A percentile compares a stretch with the other conserved stretches of the same genome.
These are phyloP conservation scores for Drechslerella stenobrocha DNA, from an alignment of 2,329 filamentous ascomycete species.

Conservation along the genomic window DNA sequence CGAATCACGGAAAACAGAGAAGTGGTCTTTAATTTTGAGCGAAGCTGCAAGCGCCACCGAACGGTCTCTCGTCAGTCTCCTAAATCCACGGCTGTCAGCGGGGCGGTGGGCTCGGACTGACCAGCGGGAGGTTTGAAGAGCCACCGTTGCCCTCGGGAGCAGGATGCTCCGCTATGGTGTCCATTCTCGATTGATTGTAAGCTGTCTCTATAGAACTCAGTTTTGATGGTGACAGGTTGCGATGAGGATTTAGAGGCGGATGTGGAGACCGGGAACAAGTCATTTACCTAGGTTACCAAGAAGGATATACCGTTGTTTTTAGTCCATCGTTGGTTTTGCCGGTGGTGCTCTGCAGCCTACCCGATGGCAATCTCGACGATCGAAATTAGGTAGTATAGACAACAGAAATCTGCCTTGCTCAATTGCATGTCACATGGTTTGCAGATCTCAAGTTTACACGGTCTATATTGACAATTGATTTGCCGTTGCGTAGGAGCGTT, in stretches of 20 bases:
- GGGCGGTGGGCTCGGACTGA: not conserved
- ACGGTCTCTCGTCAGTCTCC: not conserved
- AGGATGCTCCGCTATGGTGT: slow-evolving; percentile 3
- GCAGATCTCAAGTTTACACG: too few relatives aligned
- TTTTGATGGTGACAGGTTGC: too few relatives aligned
- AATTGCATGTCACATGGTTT: too few relatives aligned
- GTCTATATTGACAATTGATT: too few relatives aligned
- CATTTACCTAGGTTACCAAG: too few relatives aligned
- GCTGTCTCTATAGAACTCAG: too few relatives aligned
- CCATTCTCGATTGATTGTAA: slow-evolving; percentile 22
- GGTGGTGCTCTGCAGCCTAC: not conserved
- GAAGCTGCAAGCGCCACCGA: slow-evolving; percentile 9
- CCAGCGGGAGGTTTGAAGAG: slow-evolving; percentile 6
- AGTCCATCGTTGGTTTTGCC: not conserved
- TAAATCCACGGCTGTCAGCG: not conserved
- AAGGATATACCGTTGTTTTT: not conserved
- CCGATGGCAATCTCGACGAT: not conserved
- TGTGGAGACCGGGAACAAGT: too few relatives aligned
- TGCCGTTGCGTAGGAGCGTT: too few relatives aligned
- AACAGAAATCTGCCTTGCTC: not conserved
- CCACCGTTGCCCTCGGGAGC: not conserved
- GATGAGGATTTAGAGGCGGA: too few relatives aligned
- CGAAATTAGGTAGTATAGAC: not conserved
- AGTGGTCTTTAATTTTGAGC: not conserved
- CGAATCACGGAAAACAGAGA: slow-evolving; percentile 12